phyloP scores from a whole-genome alignment of 1,139 yeast species.

The Blastobotrys arbuscula region DNA sequence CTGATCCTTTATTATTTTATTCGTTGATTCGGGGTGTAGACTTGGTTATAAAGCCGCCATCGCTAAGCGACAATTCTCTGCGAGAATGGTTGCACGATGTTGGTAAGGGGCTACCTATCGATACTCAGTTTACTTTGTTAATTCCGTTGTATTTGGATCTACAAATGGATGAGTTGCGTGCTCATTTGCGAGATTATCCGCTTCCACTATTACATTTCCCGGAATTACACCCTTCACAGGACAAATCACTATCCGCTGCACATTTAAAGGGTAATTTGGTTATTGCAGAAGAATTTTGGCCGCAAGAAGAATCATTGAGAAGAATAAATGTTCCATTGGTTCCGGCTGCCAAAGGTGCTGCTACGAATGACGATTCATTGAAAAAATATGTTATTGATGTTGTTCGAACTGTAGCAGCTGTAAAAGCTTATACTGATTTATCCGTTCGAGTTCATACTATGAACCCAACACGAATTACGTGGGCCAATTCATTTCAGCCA shows the following conservation, averaged over 20 bases:
- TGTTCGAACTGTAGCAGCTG: conserved; percentile 71
- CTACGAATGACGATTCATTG: conserved; percentile 34
- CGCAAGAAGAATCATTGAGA: conserved; percentile 47
- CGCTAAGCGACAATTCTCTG: conserved; percentile 47
- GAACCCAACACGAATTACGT: conserved; percentile 62
- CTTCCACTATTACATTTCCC: conserved; percentile 48
- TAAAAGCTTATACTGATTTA: conserved; percentile 65
- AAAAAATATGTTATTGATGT: conserved; percentile 51
- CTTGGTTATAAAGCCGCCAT: conserved; percentile 49
- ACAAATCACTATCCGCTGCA: conserved; percentile 29
- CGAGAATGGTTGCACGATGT: conserved; percentile 58
- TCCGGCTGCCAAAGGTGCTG: conserved; percentile 33
- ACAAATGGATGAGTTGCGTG: conserved; percentile 45
- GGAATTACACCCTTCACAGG: conserved; percentile 35
- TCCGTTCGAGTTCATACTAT: conserved; percentile 51
- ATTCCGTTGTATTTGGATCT: conserved; percentile 56
- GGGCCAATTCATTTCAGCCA: conserved; percentile 85
- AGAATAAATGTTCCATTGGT: conserved; percentile 59
- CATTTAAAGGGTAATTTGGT: conserved; percentile 48
- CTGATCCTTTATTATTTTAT: conserved; percentile 60
- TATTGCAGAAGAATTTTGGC: conserved; percentile 48
- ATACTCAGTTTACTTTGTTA: conserved; percentile 60
- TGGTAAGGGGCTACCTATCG: conserved; percentile 80
- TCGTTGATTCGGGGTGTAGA: conserved; percentile 54
- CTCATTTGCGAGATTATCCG: conserved; percentile 65